Base-by-base conservation (phyloP, 805 yeast genomes). In the Suhomyces canberraensis region DNA sequence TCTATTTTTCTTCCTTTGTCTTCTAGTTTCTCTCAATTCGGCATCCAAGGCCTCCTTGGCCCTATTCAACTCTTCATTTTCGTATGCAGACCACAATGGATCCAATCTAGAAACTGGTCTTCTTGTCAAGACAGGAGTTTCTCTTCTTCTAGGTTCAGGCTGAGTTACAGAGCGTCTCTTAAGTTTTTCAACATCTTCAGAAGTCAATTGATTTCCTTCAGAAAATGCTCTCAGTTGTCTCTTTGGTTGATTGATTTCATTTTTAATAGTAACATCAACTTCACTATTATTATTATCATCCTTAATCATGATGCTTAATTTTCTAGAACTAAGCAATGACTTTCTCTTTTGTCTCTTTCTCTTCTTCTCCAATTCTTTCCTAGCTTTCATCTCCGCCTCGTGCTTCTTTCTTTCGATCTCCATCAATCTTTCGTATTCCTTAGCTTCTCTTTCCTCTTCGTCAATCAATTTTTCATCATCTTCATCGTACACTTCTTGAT, bases 41-140 rank as follows among this genome's bases (percentile, higher is more conserved):
- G 61, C 64, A 35, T 56, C 66, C 49, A 56, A 61, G 39, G 58
- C 75, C 52, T 60, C 73, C 49, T 63, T 64, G 39, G 62, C 78
- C 46, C 56, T 57, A 40, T 56, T 72, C 50, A 59, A 58, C 56
- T 68, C 69, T 40, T 61, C 70, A 58, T 64, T 69, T 42, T 75
- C 77, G 48, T 72, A 74, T 3, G 73, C 75, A 22, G 60, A 60
- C 69, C 73, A 74, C 42, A 78, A 64, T 18, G 82, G 82, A 52
- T 77, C 82, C 35, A 77, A 61, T 42, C 73, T 67, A 1, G 81
- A 75, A 11, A 74, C 71, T 5, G 82, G 82, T 41, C 78, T 66
- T 40, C 80, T 69, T 3, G 78, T 72, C 26, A 75, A 66, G 27
- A 59, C 36, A 24, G 69, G 66, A 35, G 59, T 55, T 38, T 47